Conservation (phyloP, 208 protist genomes). For the Trypanosoma congolense region DNA sequence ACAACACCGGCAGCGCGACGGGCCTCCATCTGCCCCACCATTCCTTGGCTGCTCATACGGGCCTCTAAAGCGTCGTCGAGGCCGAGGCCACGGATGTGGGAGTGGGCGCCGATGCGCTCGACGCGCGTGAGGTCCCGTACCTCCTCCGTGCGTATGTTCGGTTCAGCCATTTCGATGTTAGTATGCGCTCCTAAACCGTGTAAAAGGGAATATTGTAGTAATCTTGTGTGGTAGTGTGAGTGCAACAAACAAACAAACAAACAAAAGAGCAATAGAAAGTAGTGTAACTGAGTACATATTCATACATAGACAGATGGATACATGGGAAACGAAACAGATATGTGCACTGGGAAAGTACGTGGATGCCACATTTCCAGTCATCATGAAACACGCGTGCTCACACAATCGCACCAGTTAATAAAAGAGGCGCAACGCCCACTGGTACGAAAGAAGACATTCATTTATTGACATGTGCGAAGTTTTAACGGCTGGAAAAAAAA, state of each 20-base stretch:
- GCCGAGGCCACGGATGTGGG: slow-evolving; percentile 99
- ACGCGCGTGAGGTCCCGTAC: slow-evolving; percentile 95
- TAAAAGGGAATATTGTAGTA: slow-evolving; percentile 1
- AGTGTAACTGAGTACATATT: too few relatives aligned
- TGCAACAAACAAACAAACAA: neutral
- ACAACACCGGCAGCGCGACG: slow-evolving; percentile 88
- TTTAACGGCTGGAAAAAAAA: too few relatives aligned
- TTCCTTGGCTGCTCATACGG: slow-evolving; percentile 91
- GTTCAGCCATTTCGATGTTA: slow-evolving; percentile 40
- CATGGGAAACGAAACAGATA: too few relatives aligned
- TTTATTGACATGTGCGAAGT: too few relatives aligned
- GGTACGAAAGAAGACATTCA: too few relatives aligned
- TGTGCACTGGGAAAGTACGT: too few relatives aligned
- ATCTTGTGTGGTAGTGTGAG: neutral
- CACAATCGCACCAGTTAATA: too few relatives aligned
- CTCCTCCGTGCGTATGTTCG: slow-evolving; percentile 85
- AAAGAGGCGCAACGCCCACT: too few relatives aligned
- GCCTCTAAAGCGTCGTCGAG: slow-evolving; percentile 97
- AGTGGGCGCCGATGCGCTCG: slow-evolving; percentile 98
- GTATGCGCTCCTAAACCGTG: neutral
- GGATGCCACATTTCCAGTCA: too few relatives aligned
- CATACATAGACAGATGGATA: too few relatives aligned
- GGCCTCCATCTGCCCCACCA: slow-evolving; percentile 98
- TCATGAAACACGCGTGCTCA: too few relatives aligned
- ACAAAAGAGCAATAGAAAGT: neutral